phyloP scores from a whole-genome alignment of 805 yeast genomes.

The Lipomyces mesembrius region DNA sequence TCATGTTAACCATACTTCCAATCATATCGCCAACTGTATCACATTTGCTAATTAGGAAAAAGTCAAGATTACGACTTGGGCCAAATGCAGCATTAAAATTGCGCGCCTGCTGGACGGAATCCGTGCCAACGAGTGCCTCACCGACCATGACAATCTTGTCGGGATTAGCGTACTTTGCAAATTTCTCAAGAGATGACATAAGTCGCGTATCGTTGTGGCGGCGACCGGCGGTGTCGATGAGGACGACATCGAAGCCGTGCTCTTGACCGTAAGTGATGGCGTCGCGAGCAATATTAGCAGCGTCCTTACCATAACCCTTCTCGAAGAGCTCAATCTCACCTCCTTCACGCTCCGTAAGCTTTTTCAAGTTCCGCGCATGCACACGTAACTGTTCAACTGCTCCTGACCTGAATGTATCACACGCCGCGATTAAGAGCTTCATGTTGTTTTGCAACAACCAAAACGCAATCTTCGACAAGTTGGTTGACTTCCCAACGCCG shows the following conservation, averaged over 20 bases:
- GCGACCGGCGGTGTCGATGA: conserved; percentile 97
- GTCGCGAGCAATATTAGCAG: conserved; percentile 88
- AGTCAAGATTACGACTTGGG: conserved; percentile 75
- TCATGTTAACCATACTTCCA: conserved; percentile 97
- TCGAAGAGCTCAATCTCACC: conserved; percentile 77
- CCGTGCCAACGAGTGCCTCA: conserved; percentile 96
- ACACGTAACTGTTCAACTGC: conserved; percentile 98
- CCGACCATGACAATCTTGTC: conserved; percentile 98
- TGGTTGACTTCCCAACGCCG: conserved; percentile 97
- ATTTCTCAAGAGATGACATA: conserved; percentile 94
- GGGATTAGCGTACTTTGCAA: conserved; percentile 94
- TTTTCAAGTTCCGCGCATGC: conserved; percentile 82
- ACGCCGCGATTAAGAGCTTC: conserved; percentile 88
- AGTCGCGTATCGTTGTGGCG: conserved; percentile 92
- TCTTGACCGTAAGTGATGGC: conserved; percentile 81
- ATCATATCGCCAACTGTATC: conserved; percentile 97
- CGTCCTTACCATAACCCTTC: conserved; percentile 98
- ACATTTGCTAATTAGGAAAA: conserved; percentile 90
- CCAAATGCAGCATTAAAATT: conserved; percentile 95
- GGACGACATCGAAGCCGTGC: conserved; percentile 76
- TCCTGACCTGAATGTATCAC: conserved; percentile 97
- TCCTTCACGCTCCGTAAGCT: conserved; percentile 59
- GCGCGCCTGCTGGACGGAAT: conserved; percentile 91
- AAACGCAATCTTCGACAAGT: conserved; percentile 88
- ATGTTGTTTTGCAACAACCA: conserved; percentile 92